Conservation (phyloP, 257 asterid species). For the Paulownia fortunei region DNA sequence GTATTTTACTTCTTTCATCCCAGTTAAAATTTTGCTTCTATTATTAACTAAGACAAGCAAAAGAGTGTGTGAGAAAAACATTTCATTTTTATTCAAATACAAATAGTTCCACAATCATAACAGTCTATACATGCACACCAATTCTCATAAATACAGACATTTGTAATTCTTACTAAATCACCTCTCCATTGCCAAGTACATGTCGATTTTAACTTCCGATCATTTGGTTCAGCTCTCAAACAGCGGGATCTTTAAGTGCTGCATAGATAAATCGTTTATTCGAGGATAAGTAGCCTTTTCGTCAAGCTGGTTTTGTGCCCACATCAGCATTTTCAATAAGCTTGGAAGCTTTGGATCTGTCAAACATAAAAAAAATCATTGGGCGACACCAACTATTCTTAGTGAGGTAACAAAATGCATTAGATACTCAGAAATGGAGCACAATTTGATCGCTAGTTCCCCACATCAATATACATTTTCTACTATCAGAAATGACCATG, state of each 20-base stretch:
- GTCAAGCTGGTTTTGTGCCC: constrained; percentile 79
- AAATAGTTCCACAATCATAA: constrained; percentile 7
- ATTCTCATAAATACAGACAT: constrained; percentile 19
- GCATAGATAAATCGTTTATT: constrained; percentile 64
- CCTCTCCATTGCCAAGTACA: constrained; percentile 21
- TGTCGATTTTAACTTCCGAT: background rate
- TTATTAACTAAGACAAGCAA: background rate
- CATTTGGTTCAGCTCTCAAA: constrained; percentile 42
- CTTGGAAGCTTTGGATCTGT: constrained; percentile 92
- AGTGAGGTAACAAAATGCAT: background rate
- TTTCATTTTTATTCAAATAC: background rate
- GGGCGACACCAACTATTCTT: background rate
- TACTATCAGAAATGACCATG: background rate
- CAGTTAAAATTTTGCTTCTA: no score
- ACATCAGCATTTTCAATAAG: constrained; percentile 74
- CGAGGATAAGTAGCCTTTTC: constrained; percentile 78
- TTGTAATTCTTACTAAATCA: constrained; percentile 8
- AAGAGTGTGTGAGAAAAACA: background rate
- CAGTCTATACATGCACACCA: background rate
- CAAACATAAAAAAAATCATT: constrained; percentile 9
- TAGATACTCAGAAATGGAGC: background rate
- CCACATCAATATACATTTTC: background rate
- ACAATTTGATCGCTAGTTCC: background rate
- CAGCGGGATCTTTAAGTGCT: constrained; percentile 70
- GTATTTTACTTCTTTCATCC: no score